A percentile compares a stretch with the other conserved stretches of the same genome.
These are phyloP conservation scores for Sphagnum fallax DNA, from an alignment of 228 moss, liverwort and hornwort genomes.

Conservation along the genomic window DNA sequence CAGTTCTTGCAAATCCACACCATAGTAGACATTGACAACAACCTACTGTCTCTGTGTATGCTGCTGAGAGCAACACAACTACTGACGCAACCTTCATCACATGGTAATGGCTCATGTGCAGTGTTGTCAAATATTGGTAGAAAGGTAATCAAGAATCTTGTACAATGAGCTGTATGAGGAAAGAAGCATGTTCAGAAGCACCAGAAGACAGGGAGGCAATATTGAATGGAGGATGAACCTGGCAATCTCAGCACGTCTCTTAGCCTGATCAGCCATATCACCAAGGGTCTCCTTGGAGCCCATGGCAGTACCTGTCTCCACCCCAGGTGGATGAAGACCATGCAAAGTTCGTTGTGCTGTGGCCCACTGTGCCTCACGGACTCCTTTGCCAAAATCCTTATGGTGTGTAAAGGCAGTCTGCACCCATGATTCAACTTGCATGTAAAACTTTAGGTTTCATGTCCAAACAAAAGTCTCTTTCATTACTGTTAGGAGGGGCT, in stretches of 20 bases:
- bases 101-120: no score
- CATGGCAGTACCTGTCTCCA: constrained; percentile 3
- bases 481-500: no score
- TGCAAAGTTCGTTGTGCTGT: constrained; percentile 65
- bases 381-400: constrained; percentile 68
- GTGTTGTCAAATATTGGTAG: no score
- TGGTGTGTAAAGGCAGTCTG: constrained; percentile 64
- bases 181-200: neutral
- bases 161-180: neutral
- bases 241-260: constrained; percentile 42
- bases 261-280: constrained; percentile 37
- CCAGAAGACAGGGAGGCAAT: no score
- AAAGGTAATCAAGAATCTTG: neutral
- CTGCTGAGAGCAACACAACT: no score
- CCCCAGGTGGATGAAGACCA: constrained; percentile 47
- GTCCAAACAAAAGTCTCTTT: no score
- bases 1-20: no score
- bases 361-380: constrained; percentile 64
- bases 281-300: constrained; percentile 5
- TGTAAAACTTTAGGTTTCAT: no score
- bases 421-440: neutral
- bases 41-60: no score
- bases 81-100: no score
- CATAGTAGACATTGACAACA: no score
- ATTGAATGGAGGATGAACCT: constrained; percentile 13